Conservation (phyloP, 257 asterid species). For the Solanum microdontum region DNA sequence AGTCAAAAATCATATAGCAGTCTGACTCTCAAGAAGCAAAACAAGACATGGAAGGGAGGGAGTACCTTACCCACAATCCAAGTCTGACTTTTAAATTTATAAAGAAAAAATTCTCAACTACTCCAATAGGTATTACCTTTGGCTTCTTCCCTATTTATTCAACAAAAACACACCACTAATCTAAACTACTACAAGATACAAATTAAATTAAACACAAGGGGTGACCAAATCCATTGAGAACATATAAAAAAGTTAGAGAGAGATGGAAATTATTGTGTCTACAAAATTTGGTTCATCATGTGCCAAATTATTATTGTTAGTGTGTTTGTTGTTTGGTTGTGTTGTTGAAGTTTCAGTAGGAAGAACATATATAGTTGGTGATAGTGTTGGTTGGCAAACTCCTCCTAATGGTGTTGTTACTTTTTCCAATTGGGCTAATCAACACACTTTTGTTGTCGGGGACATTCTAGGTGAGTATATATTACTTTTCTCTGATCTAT, state of each 20-base stretch:
- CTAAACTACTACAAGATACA: background rate
- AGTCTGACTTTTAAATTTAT: background rate
- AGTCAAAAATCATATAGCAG: background rate
- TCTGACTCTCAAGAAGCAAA: background rate
- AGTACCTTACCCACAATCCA: background rate
- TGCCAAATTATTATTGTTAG: background rate
- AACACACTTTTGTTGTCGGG: background rate
- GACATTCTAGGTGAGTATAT: conserved; percentile 5
- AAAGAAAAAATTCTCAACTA: background rate
- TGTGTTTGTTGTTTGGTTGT: background rate
- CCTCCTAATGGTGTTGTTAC: background rate
- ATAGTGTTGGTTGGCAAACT: background rate
- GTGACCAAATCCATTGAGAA: background rate
- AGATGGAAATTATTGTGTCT: background rate
- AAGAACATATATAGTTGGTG: conserved; percentile 2
- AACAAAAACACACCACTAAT: background rate
- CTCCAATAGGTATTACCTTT: background rate
- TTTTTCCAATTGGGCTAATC: conserved; percentile 7
- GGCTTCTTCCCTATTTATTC: background rate
- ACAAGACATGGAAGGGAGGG: background rate
- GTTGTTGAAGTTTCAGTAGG: background rate
- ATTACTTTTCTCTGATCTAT: background rate
- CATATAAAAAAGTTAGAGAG: background rate
- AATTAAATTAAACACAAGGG: background rate
- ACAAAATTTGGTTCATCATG: background rate